Base-by-base conservation (phyloP, 805 yeast genomes). In the Kodamaea lidongshanica region DNA sequence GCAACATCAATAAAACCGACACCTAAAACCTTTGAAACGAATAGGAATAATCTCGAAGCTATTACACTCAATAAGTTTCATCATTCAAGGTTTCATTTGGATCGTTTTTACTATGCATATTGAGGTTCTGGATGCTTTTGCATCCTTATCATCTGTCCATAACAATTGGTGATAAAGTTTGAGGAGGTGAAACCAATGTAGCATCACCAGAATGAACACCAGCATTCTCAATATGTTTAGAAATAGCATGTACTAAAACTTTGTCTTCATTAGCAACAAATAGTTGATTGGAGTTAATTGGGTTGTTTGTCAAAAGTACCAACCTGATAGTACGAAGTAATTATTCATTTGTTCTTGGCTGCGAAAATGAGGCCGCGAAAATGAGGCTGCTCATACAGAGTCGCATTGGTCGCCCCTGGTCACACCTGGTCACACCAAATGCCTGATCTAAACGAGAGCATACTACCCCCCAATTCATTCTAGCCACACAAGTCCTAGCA, bases 191-290 rank as follows among this genome's bases (percentile, higher is more conserved):
- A 29, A 89, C 78, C 51, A 89, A 74, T 17, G 97, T 87, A 32
- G 98, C 98, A 63, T 89, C 98, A 61, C 98, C 98, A 30, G 96
- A 88, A 66, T 89, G 98, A 36, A 92, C 82, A 70, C 98, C 98
- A 7, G 98, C 98, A 51, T 88, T 87, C 65, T 89, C 98, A 51
- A 88, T 94, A 58, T 89, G 98, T 62, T 92, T 98, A 42, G 95
- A 84, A 37, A 89, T 83, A 37, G 95, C 97, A 59, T 89, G 98
- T 35, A 89, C 94, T 30, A 89, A 64, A 33, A 89, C 85, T 49
- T 77, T 61, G 49, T 98, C 98, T 34, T 87, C 70, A 46, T 74
- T 65, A 25, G 97, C 97, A 52, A 89, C 98, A 38, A n/a, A n/a
- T n/a, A n/a, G n/a, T n/a, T n/a, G n/a, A n/a, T n/a, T n/a, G n/a